Conservation (phyloP, 352 stramenopile species). For the Globisporangium spinosum region DNA sequence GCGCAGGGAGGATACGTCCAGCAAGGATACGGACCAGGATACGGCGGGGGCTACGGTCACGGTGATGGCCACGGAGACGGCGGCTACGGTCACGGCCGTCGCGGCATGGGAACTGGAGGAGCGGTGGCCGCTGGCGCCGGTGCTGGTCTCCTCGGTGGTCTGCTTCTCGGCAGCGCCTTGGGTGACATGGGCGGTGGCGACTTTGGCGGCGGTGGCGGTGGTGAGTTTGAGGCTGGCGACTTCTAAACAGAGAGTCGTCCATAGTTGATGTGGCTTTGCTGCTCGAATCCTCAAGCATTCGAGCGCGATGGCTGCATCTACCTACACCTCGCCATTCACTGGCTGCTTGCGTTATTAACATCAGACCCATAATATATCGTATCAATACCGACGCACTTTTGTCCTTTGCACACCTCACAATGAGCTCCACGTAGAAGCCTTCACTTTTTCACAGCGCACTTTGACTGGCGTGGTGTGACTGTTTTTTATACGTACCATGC, state of each 20-base stretch:
- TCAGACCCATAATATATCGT: constrained; percentile 6
- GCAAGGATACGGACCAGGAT: constrained; percentile 12
- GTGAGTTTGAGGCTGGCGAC: constrained; percentile 20
- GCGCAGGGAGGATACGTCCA: constrained; percentile 16
- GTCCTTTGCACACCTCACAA: too few relatives aligned
- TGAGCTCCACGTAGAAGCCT: too few relatives aligned
- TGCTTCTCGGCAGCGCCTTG: constrained; percentile 36
- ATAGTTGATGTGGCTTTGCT: not conserved
- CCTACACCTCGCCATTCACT: not conserved
- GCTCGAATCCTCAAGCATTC: not conserved
- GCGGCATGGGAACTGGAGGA: constrained; percentile 30
- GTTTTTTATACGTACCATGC: too few relatives aligned
- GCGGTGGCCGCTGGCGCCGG: constrained; percentile 36
- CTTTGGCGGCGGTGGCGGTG: constrained; percentile 14
- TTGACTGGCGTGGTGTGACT: too few relatives aligned
- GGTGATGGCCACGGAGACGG: constrained; percentile 12
- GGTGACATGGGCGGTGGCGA: constrained; percentile 20
- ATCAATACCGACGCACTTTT: not conserved
- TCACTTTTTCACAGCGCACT: too few relatives aligned
- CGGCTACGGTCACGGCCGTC: constrained; percentile 21
- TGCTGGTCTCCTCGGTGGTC: constrained; percentile 33
- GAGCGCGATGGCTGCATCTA: not conserved
- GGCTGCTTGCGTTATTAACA: not conserved
- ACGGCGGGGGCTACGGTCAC: constrained; percentile 17
- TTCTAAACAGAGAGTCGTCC: constrained; percentile 11